Percentiles rank a stretch among this genome's conserved stretches.
Conservation (phyloP, 2,329 filamentous ascomycete species). For the Botrytis fabae region DNA sequence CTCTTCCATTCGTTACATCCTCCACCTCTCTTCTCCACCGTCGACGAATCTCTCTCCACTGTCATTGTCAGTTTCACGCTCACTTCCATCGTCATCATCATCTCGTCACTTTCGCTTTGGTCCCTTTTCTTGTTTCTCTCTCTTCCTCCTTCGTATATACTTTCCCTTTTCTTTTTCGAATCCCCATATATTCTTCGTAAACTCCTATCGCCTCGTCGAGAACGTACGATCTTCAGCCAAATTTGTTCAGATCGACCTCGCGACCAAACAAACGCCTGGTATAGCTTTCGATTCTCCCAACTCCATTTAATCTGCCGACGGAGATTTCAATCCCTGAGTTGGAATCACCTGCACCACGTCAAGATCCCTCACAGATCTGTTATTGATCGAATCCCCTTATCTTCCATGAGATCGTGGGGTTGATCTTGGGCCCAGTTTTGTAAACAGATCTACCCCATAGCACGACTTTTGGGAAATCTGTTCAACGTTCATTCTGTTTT, state of each 20-base stretch:
- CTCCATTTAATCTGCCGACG: neutral
- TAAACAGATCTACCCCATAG: constrained; percentile 12
- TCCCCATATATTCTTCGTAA: neutral
- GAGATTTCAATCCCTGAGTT: neutral
- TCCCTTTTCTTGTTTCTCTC: constrained; percentile 1
- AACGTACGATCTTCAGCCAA: constrained; percentile 15
- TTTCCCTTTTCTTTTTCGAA: neutral
- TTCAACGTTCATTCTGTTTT: neutral
- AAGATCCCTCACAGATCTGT: neutral
- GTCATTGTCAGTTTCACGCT: neutral
- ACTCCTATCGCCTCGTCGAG: neutral
- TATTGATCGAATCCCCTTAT: neutral
- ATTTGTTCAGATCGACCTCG: neutral
- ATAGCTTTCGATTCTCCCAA: neutral
- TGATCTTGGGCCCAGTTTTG: constrained; percentile 18
- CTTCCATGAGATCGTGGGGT: constrained; percentile 18
- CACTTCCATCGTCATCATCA: neutral
- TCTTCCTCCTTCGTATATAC: neutral
- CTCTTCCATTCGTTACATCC: neutral
- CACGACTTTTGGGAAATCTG: neutral
- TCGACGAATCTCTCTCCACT: neutral
- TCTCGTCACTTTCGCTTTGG: constrained; percentile 1
- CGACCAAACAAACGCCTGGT: neutral
- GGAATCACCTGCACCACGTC: neutral
- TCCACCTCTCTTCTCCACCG: neutral